A percentile compares a stretch with the other conserved stretches of the same genome.
Conservation (phyloP, 106 monocot species). For the Apostasia ramifera region DNA sequence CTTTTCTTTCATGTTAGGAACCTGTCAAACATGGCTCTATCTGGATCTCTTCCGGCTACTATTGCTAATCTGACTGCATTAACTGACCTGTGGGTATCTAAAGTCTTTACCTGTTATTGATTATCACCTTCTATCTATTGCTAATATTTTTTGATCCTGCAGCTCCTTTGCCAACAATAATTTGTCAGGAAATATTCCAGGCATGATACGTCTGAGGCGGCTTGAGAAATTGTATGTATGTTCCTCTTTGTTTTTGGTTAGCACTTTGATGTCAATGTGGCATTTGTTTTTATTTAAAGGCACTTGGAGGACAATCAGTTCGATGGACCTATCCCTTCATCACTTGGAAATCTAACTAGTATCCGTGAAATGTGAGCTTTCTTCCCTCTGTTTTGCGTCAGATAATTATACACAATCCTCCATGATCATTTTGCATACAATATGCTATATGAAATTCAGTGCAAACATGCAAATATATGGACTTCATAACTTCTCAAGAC, state of each 20-base stretch:
- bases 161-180: constrained; percentile 63
- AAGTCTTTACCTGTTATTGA: not conserved
- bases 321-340: constrained; percentile 52
- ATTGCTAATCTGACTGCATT: constrained; percentile 74
- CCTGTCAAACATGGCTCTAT: constrained; percentile 58
- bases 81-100: constrained; percentile 48
- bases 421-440: not conserved
- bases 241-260: not conserved
- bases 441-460: not conserved
- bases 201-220: constrained; percentile 36
- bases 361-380: constrained; percentile 72
- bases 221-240: constrained; percentile 56
- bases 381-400: not conserved
- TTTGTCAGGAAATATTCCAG: constrained; percentile 62
- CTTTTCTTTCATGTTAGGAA: constrained; percentile 38
- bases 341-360: constrained; percentile 37
- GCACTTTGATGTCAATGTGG: constrained; percentile 1
- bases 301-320: constrained; percentile 80
- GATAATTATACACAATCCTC: not conserved
- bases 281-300: constrained; percentile 21
- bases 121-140: not conserved
- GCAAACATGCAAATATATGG: not conserved
- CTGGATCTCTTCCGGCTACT: constrained; percentile 50
- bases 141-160: constrained; percentile 11
- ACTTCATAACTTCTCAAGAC: too few relatives aligned